phyloP scores from a whole-genome alignment of 352 stramenopile genomes.

The Phytophthora multivora region DNA sequence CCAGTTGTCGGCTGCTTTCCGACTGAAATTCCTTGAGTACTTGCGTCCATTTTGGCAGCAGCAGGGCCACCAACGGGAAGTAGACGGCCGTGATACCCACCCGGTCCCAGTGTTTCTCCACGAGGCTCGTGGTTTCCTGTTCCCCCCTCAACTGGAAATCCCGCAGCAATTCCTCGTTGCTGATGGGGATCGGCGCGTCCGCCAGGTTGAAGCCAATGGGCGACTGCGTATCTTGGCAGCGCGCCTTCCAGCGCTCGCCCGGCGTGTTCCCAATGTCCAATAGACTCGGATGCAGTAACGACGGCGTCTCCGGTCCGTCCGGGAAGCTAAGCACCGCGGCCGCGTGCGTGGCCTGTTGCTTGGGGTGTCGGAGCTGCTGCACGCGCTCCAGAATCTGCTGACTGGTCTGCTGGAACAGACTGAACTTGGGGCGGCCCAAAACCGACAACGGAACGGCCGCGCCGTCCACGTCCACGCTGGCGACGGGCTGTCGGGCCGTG shows the following conservation, averaged over 20 bases:
- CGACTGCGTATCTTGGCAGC: conserved; percentile 65
- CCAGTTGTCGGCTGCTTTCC: conserved; percentile 86
- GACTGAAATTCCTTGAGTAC: conserved; percentile 84
- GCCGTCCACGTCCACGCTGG: conserved; percentile 24
- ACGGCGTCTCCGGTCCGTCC: conserved; percentile 34
- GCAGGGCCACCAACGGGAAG: conserved; percentile 94
- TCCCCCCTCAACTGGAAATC: conserved; percentile 76
- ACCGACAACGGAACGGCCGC: conserved; percentile 51
- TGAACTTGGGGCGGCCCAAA: conserved; percentile 88
- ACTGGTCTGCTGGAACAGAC: conserved; percentile 84
- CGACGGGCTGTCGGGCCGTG: conserved; percentile 4
- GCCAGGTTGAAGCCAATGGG: conserved; percentile 80
- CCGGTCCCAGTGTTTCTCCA: conserved; percentile 66
- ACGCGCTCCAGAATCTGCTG: conserved; percentile 73
- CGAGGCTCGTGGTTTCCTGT: conserved; percentile 57
- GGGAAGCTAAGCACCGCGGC: conserved; percentile 24
- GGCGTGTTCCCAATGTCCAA: conserved; percentile 43
- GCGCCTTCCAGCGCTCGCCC: conserved; percentile 57
- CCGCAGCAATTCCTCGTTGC: conserved; percentile 36
- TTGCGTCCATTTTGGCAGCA: conserved; percentile 94
- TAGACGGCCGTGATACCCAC: conserved; percentile 90
- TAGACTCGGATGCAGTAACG: conserved; percentile 70
- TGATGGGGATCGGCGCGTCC: conserved; percentile 59
- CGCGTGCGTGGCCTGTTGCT: conserved; percentile 14
- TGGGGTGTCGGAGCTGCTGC: conserved; percentile 41